phyloP scores from a whole-genome alignment of 2,329 filamentous ascomycete species.

The Mariannaea sp. region DNA sequence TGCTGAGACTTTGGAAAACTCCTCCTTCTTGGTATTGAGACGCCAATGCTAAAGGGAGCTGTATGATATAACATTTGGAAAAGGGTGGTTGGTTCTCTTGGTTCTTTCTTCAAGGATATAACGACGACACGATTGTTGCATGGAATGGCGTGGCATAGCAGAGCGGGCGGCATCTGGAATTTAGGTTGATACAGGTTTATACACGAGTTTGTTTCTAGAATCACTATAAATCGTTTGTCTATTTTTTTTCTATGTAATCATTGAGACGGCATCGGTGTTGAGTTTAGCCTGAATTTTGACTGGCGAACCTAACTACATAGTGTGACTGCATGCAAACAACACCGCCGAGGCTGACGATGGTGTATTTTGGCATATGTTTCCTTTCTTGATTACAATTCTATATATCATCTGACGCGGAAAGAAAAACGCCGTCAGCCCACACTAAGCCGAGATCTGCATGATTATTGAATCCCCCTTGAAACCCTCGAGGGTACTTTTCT shows the following conservation, averaged over 20 bases:
- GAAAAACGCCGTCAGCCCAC: conserved; percentile 26
- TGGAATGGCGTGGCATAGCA: too few relatives aligned
- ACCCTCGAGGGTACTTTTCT: conserved; percentile 20
- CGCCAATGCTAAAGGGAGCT: neutral
- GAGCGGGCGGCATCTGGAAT: too few relatives aligned
- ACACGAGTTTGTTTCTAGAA: too few relatives aligned
- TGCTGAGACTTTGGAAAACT: conserved; percentile 71
- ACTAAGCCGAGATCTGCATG: conserved; percentile 26
- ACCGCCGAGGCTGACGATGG: conserved; percentile 23
- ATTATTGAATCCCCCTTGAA: conserved; percentile 23
- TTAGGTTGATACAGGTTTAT: too few relatives aligned
- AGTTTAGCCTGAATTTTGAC: too few relatives aligned
- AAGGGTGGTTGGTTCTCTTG: neutral
- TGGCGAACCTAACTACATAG: neutral
- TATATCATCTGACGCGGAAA: conserved; percentile 24
- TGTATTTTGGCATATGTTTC: conserved; percentile 25
- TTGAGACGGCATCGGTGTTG: too few relatives aligned
- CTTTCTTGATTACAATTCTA: conserved; percentile 21
- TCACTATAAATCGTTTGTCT: too few relatives aligned
- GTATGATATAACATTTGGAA: neutral
- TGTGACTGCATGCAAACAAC: neutral
- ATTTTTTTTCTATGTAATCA: too few relatives aligned
- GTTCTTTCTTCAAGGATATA: neutral
- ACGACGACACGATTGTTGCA: too few relatives aligned
- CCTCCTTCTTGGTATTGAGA: conserved; percentile 60